These are phyloP conservation scores for Vitis riparia DNA, from an alignment of 164 flowering plant genomes.

Conservation along the genomic window DNA sequence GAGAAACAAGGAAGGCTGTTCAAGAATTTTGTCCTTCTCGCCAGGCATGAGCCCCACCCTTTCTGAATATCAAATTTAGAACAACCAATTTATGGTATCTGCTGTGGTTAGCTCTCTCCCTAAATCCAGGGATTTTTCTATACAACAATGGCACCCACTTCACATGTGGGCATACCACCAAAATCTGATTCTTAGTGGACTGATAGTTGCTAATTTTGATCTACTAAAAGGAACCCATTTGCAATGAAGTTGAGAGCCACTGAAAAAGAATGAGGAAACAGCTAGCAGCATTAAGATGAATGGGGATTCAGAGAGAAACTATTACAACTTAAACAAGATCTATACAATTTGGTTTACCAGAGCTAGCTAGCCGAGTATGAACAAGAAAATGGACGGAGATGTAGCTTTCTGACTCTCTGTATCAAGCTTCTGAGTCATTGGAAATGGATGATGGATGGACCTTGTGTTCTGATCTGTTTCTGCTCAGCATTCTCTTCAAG, in stretches of 20 bases:
- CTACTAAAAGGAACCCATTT: too few species aligned
- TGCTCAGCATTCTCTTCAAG: conserved; percentile 47
- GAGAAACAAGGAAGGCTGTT: conserved; percentile 15
- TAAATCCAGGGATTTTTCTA: neutral
- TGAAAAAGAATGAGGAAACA: too few species aligned
- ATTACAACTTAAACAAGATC: neutral
- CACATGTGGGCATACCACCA: too few species aligned
- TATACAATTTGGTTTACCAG: neutral
- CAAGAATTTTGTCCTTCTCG: neutral
- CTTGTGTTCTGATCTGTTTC: conserved; percentile 36
- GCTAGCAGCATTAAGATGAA: neutral
- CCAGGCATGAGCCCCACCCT: neutral
- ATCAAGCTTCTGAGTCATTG: conserved; percentile 12
- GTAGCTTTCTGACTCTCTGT: neutral
- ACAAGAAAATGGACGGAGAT: neutral
- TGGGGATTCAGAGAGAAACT: neutral
- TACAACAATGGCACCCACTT: neutral
- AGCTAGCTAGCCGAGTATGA: neutral
- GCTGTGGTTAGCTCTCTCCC: neutral
- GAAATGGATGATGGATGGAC: conserved; percentile 32
- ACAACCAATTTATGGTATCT: neutral
- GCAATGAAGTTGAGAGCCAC: too few species aligned
- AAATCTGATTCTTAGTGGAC: too few species aligned
- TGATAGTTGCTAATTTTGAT: too few species aligned
- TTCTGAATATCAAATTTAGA: neutral